Evolutionary conservation across 2,329 filamentous ascomycete species (phyloP), one percentile per base, ranked within the genome.

Genomic region (Byssoonygena ceratinophila): DNA sequence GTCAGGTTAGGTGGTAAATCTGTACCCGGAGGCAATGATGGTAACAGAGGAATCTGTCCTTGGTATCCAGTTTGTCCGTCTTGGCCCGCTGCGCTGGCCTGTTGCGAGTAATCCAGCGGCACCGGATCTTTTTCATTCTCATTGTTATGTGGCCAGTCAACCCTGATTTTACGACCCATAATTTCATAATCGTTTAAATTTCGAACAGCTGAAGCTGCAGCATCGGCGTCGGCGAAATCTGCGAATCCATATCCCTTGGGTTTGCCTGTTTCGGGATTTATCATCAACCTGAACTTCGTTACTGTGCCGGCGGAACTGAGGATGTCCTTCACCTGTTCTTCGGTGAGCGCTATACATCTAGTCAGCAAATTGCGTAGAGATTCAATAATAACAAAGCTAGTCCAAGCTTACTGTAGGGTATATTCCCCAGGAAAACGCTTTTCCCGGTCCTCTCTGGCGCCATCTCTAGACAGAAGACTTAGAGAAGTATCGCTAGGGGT

Each of bases 161-260:
- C 92, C 55, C 90, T 82, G 58, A 98, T 78, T 69, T 94, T 94
- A 63, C 92, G 82, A 52, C 89, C 89, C 83, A 95, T 94, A 65
- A 96, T 83, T 67, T 97, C 91, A 71, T 88, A 84, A 68, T 95
- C 89, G 72, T 97, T 95, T 49, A 97, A 75, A 66, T 98, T 97
- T 60, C 91, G 84, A 45, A 97, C 91, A 1, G 92, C 92, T 1
- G 89, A 94, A 34, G 91, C 88, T 29, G 92, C 92, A 23, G 89
- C 77, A 79, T 94, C 91, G 55, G 87, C 83, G 65, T 97, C 92
- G 52, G 88, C 85, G 65, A 94, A 98, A 67, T 97, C 91, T 63
- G 90, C 87, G 63, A 97, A 98, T 32, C 92, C 92, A 67, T 95
- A 98, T 16, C 92, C 92, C 69, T 96, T 97, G 0, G 92, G 90